Conservation (phyloP, 2,329 filamentous ascomycete genomes). For the Metarhizium brunneum region DNA sequence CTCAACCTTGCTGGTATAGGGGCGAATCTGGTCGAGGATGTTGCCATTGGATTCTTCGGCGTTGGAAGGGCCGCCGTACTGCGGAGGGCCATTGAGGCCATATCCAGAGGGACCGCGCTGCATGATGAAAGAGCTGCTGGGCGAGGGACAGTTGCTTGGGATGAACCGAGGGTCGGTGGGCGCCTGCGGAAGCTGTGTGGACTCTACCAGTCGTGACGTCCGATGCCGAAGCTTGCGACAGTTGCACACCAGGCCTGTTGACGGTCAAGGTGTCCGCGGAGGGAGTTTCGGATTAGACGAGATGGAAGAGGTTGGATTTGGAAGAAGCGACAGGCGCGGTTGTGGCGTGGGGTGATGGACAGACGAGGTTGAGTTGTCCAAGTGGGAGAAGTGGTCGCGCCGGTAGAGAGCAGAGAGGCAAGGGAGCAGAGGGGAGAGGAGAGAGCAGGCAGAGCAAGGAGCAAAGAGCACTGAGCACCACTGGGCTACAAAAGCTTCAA, state of each 20-base stretch:
- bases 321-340: slow-evolving; percentile 4
- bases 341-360: not conserved
- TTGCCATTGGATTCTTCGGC: slow-evolving; percentile 47
- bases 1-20: slow-evolving; percentile 98
- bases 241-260: not conserved
- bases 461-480: not conserved
- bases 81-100: slow-evolving; percentile 63
- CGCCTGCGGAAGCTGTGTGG: not conserved
- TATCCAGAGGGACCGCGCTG: slow-evolving; percentile 66
- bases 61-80: slow-evolving; percentile 53
- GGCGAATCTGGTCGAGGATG: slow-evolving; percentile 72
- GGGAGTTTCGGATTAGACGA: not conserved
- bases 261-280: not conserved
- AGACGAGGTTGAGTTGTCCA: too few species aligned
- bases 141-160: not conserved
- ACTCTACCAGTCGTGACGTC: not conserved
- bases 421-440: not conserved
- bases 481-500: not conserved
- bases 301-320: not conserved
- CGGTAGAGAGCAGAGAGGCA: not conserved
- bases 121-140: slow-evolving; percentile 21
- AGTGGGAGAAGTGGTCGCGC: not conserved
- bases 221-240: not conserved
- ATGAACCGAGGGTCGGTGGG: slow-evolving; percentile 1
- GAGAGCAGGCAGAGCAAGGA: not conserved